phyloP scores from a whole-genome alignment of 2,329 filamentous ascomycete genomes.

The Trichoderma harzianum region DNA sequence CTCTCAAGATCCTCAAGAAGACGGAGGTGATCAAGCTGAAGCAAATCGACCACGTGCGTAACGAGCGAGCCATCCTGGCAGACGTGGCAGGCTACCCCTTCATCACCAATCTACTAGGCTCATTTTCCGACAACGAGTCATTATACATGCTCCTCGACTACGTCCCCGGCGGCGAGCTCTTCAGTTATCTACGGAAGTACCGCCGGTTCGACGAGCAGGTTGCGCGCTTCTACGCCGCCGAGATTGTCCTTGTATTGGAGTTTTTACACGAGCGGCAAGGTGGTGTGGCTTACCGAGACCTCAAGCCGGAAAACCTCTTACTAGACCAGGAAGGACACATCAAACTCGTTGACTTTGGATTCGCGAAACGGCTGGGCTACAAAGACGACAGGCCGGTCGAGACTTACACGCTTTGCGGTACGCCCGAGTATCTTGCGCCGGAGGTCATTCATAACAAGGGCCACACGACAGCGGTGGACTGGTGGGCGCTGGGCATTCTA shows the following conservation, averaged over 20 bases:
- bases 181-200: constrained; percentile 74
- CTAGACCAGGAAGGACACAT: constrained; percentile 75
- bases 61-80: constrained; percentile 74
- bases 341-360: constrained; percentile 81
- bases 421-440: constrained; percentile 78
- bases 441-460: constrained; percentile 84
- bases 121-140: constrained; percentile 75
- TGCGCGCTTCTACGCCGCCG: constrained; percentile 77
- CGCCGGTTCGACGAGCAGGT: constrained; percentile 76
- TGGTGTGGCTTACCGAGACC: constrained; percentile 73
- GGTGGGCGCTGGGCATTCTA: constrained; percentile 82
- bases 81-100: constrained; percentile 79
- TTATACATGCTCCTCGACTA: constrained; percentile 83
- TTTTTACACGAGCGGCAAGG: constrained; percentile 76
- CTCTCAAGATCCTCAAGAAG: constrained; percentile 75
- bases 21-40: constrained; percentile 75
- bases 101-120: constrained; percentile 74
- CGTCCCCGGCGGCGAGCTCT: constrained; percentile 79
- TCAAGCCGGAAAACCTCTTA: constrained; percentile 80
- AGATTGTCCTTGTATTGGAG: constrained; percentile 78
- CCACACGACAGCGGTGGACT: constrained; percentile 73
- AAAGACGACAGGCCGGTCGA: constrained; percentile 52
- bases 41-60: constrained; percentile 81
- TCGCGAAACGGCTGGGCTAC: constrained; percentile 72
- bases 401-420: constrained; percentile 81